Evolutionary conservation across 257 asterid genomes (phyloP), one percentile per base, ranked within the genome.

Genomic region (Cordia subcordata): DNA sequence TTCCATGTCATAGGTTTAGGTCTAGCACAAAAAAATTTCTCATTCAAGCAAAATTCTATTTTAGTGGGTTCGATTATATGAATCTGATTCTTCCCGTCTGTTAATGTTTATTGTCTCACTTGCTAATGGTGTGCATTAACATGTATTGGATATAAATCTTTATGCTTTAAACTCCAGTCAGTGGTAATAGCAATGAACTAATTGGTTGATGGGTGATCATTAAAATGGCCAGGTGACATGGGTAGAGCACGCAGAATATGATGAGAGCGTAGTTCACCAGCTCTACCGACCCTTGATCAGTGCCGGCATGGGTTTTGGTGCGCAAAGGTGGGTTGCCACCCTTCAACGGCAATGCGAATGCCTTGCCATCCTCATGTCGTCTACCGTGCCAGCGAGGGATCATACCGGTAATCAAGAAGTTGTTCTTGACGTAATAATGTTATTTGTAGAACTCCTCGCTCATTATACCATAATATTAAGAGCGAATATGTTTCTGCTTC

Each of bases 221-320:
- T 17, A 11, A 8, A 18, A 19, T 58, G 17, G 53, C 50, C 64
- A 92, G 99, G 94, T 92, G 17, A 88, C 95, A 13, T 92, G 96
- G 97, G 79, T 92, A 8, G 99, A 92, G 55, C 99, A 92, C 61
- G 74, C 81, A 0, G 96, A 92, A 53, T 92, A 86, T n/a, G 96
- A 92, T n/a, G 95, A 92, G 61, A 72, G 77, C 1, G 61, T 42
- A 0, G 76, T 88, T 32, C 99, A 92, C 80, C 85, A 83, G 56
- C 81, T 86, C 55, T 92, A 86, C 62, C 87, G 90, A 22, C 72
- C 88, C 13, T 19, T 81, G 54, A 64, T 92, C 47, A 60, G 74
- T 4, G 69, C 94, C 1, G 95, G 99, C 9, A 79, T 93, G 89
- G 99, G 95, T 9, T 93, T 93, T 44, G 97, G 99, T 4, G 92